Evolutionary conservation across 2,329 filamentous ascomycete genomes (phyloP), one percentile per base, ranked within the genome.

Genomic region (Ascochyta lentis): DNA sequence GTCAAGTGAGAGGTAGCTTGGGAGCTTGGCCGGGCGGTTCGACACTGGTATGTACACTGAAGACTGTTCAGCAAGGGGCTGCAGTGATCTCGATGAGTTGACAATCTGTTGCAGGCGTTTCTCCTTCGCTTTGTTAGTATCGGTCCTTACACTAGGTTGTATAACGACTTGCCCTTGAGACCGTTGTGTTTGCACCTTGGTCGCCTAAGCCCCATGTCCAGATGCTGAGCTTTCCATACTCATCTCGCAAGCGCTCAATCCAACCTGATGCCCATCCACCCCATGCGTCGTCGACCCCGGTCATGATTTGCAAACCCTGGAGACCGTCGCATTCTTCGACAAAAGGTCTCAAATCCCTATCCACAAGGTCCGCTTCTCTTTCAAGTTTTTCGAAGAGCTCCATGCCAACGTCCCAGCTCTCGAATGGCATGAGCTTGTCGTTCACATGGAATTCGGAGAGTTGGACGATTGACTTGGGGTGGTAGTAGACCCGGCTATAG

Each of bases 241-340:
- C 95, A 71, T 99, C 95, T 58, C 91, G 81, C 54, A 99, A 77
- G 27, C 87, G 83, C 72, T 98, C 78, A 46, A 78, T 64, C 72
- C 77, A 80, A 58, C 68, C 72, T 47, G 75, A 73, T 41, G 78
- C 61, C 74, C 82, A 76, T 56, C 80, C 74, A 60, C 79, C 73
- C 80, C 80, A 81, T 58, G 83, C 75, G 79, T 84, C 66, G 77
- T 86, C 76, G 56, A 83, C 69, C 58, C 82, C 71, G 63, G 83
- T 71, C 68, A 86, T 68, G 63, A 81, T 70, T 65, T 98, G 94
- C 16, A 99, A 81, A 0, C 89, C 94, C 75, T 97, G 93, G 78
- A 98, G 83, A 51, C 92, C 88, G 74, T 99, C 95, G 62, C 92
- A 95, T 76, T 98, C 95, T 77, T 99, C 95, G 2, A 89, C 86